phyloP scores from a whole-genome alignment of 345 rosid genomes.

The Laguncularia racemosa region DNA sequence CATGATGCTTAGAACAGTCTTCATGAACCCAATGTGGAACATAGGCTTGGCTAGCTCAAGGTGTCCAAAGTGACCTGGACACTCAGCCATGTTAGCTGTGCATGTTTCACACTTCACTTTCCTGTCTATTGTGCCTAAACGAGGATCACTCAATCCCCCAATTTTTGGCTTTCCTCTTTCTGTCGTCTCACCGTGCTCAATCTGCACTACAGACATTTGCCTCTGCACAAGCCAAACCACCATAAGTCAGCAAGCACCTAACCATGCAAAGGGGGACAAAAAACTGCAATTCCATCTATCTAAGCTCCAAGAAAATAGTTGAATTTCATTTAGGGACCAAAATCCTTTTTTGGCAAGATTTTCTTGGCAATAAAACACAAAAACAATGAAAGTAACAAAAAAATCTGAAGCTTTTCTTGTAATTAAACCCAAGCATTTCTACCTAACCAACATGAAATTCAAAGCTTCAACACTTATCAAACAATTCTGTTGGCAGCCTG shows the following conservation, averaged over 20 bases:
- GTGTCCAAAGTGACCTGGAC: constrained; percentile 95
- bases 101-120: constrained; percentile 92
- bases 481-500: too few species aligned
- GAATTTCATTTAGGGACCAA: too few species aligned
- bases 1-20: constrained; percentile 87
- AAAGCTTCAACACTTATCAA: too few species aligned
- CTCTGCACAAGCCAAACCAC: constrained; percentile 40
- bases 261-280: not conserved
- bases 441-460: too few species aligned
- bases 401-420: not conserved
- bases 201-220: constrained; percentile 91
- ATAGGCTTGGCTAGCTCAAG: constrained; percentile 96
- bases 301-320: too few species aligned
- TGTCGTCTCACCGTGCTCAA: constrained; percentile 82
- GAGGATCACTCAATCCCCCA: constrained; percentile 74
- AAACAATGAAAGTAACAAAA: not conserved
- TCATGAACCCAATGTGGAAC: constrained; percentile 90
- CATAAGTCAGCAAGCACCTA: not conserved
- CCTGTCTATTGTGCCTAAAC: constrained; percentile 88
- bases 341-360: too few species aligned
- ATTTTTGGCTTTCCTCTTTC: constrained; percentile 89
- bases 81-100: constrained; percentile 91
- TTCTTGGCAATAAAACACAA: too few species aligned
- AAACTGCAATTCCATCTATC: not conserved
- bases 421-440: too few species aligned